These are phyloP conservation scores for Lodderomyces margitis DNA, from an alignment of 1,139 yeast species.

Conservation along the genomic window DNA sequence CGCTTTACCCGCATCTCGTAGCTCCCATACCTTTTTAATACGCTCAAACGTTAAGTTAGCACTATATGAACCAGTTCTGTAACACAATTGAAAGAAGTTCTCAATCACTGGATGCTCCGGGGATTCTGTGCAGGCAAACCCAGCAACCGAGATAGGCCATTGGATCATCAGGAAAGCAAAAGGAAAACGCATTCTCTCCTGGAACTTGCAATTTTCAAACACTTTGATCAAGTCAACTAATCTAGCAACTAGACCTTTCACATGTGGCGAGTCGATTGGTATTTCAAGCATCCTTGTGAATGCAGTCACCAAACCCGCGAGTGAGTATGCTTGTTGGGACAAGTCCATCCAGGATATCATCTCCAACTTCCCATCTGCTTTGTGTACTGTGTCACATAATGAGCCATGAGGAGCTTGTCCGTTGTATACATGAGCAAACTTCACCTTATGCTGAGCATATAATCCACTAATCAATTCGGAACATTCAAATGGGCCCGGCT, in stretches of 20 bases:
- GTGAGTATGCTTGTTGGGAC: slow-evolving; percentile 30
- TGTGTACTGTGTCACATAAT: slow-evolving; percentile 13
- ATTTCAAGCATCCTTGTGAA: slow-evolving; percentile 26
- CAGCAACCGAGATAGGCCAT: slow-evolving; percentile 58
- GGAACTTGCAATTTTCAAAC: slow-evolving; percentile 19
- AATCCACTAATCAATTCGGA: slow-evolving; percentile 26
- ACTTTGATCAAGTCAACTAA: slow-evolving; percentile 23
- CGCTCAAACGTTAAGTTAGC: slow-evolving; percentile 42
- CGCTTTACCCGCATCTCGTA: slow-evolving; percentile 24
- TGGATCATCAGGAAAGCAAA: slow-evolving; percentile 43
- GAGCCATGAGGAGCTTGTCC: neutral
- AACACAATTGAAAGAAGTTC: slow-evolving; percentile 36
- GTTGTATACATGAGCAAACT: slow-evolving; percentile 1
- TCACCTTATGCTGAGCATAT: slow-evolving; percentile 16
- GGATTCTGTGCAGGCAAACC: slow-evolving; percentile 45
- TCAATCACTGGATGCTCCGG: slow-evolving; percentile 40
- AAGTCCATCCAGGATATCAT: slow-evolving; percentile 34
- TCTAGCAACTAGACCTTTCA: slow-evolving; percentile 25
- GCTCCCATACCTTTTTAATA: slow-evolving; percentile 39
- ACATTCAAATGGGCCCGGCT: slow-evolving; percentile 18
- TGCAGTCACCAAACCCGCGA: slow-evolving; percentile 28
- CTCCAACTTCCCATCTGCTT: slow-evolving; percentile 6
- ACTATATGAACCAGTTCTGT: slow-evolving; percentile 45
- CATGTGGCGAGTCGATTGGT: slow-evolving; percentile 32
- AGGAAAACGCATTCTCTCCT: slow-evolving; percentile 8